phyloP scores from a whole-genome alignment of 2,329 filamentous ascomycete genomes.

The Colletotrichum scovillei region DNA sequence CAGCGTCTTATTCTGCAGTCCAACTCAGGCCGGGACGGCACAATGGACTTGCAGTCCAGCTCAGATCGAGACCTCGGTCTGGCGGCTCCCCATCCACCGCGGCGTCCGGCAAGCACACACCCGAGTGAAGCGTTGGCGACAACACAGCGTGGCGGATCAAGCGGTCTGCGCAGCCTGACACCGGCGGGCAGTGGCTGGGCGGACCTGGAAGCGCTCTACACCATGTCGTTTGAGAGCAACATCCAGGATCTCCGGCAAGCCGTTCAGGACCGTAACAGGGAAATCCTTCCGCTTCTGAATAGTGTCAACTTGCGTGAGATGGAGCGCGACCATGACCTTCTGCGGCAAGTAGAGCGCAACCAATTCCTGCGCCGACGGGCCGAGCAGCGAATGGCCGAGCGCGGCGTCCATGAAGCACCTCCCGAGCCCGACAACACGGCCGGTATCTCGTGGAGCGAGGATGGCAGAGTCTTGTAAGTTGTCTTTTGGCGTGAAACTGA shows the following conservation, averaged over 20 bases:
- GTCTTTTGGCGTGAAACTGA: not conserved
- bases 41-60: conserved; percentile 27
- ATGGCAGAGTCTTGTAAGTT: conserved; percentile 69
- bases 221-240: conserved; percentile 44
- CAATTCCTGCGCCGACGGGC: conserved; percentile 15
- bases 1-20: conserved; percentile 43
- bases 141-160: not conserved
- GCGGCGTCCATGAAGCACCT: conserved; percentile 54
- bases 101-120: conserved; percentile 21
- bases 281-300: conserved; percentile 51
- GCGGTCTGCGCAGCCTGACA: conserved; percentile 13
- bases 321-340: conserved; percentile 43
- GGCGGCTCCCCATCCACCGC: conserved; percentile 18
- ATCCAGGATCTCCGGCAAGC: conserved; percentile 42
- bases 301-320: conserved; percentile 45
- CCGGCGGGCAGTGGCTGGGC: conserved; percentile 47
- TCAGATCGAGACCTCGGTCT: conserved; percentile 24
- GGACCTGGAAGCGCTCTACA: conserved; percentile 56
- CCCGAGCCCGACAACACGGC: conserved; percentile 68
- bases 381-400: conserved; percentile 43
- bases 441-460: conserved; percentile 71
- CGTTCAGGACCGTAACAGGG: conserved; percentile 45
- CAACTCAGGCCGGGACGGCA: conserved; percentile 26
- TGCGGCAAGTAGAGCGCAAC: no score
- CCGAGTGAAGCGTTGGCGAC: conserved; percentile 14